Conservation (phyloP, 1,284 basidiomycete species). For the Irpex lacteus region DNA sequence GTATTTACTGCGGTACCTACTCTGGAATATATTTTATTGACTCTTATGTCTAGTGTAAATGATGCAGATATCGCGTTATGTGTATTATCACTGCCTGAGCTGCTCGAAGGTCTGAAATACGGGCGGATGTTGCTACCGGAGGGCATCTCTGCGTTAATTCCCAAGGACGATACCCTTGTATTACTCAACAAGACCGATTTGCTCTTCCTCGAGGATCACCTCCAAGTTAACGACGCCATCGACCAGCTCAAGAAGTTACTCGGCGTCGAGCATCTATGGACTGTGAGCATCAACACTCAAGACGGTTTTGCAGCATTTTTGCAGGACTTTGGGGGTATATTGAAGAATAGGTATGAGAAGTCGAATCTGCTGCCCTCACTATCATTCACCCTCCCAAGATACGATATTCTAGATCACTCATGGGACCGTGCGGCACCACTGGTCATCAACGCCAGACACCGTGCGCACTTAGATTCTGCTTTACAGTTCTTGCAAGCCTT, state of each 20-base stretch:
- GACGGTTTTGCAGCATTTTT: constrained; percentile 59
- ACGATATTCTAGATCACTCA: background rate
- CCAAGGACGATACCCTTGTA: constrained; percentile 49
- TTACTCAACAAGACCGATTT: constrained; percentile 78
- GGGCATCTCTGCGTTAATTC: constrained; percentile 46
- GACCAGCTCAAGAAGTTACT: constrained; percentile 9
- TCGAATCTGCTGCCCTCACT: background rate
- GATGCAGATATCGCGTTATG: constrained; percentile 73
- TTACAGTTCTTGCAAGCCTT: constrained; percentile 67
- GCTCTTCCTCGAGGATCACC: constrained; percentile 19
- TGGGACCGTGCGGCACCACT: constrained; percentile 47
- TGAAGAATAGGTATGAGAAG: constrained; percentile 52
- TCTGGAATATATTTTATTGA: background rate
- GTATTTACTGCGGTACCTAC: constrained; percentile 23
- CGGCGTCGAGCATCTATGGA: constrained; percentile 41
- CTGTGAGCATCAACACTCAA: constrained; percentile 59
- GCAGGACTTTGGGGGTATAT: constrained; percentile 46
- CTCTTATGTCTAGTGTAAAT: constrained; percentile 56
- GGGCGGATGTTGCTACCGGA: constrained; percentile 39
- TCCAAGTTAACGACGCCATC: constrained; percentile 5
- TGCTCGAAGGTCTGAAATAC: constrained; percentile 24
- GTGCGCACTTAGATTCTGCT: constrained; percentile 70
- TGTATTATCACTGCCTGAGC: constrained; percentile 67
- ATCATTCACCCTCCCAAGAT: background rate
- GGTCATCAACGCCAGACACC: constrained; percentile 78